These are phyloP conservation scores for Phytophthora litchii DNA, from an alignment of 352 stramenopile species.

Conservation along the genomic window DNA sequence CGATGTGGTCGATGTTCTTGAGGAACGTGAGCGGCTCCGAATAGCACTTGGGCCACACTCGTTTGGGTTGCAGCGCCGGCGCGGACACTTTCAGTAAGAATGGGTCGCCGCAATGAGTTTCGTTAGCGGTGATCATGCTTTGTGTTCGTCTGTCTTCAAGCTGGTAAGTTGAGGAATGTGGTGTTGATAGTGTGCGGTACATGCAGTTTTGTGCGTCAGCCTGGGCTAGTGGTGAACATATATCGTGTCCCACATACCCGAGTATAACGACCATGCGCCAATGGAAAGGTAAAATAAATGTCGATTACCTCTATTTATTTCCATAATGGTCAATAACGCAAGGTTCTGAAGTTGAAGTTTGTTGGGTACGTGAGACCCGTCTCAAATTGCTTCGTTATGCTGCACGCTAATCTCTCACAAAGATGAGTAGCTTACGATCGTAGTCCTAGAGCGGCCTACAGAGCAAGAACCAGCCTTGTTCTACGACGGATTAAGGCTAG, in stretches of 20 bases:
- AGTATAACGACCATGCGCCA: neutral
- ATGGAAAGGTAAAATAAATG: no score
- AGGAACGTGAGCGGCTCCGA: slow-evolving; percentile 39
- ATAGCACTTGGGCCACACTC: slow-evolving; percentile 32
- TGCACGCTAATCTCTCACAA: no score
- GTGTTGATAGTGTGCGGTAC: neutral
- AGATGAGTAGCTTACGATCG: no score
- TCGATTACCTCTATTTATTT: no score
- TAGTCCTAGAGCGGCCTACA: no score
- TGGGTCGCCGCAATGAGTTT: slow-evolving; percentile 9
- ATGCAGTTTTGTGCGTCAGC: slow-evolving; percentile 3
- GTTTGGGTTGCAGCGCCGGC: slow-evolving; percentile 25
- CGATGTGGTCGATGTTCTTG: slow-evolving; percentile 44
- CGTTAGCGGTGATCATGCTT: slow-evolving; percentile 5
- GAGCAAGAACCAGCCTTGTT: no score
- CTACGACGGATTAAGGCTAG: no score
- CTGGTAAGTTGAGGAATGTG: slow-evolving; percentile 21
- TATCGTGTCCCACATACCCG: neutral
- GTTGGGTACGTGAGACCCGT: slow-evolving; percentile 4
- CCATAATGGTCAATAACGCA: neutral
- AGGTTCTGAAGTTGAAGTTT: slow-evolving; percentile 8
- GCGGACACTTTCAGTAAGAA: slow-evolving; percentile 14
- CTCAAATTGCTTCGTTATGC: slow-evolving; percentile 1
- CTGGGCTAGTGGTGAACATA: slow-evolving; percentile 1
- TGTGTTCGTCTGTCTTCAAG: slow-evolving; percentile 2